Evolutionary conservation across 352 stramenopile species (phyloP).

Genomic region (Phytophthora pluvialis): DNA sequence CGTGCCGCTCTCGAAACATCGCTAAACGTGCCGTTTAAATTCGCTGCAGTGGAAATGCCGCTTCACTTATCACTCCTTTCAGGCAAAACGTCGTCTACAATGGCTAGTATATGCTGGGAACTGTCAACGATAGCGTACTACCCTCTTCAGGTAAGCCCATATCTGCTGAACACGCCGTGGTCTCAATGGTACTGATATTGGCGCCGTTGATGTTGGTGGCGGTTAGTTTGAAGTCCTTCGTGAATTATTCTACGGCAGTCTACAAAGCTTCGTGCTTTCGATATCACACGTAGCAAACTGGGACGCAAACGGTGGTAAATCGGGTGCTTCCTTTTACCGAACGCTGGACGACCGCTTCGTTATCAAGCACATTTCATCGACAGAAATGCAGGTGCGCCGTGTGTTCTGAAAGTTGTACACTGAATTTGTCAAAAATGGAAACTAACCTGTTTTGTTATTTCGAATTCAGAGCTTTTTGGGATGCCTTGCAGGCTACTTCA

Average conservation of each 20-base stretch:
- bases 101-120: slow-evolving; percentile 62
- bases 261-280: slow-evolving; percentile 78
- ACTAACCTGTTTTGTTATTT: slow-evolving; percentile 5
- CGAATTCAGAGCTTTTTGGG: slow-evolving; percentile 77
- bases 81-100: slow-evolving; percentile 37
- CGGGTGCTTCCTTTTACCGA: slow-evolving; percentile 95
- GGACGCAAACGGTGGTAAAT: slow-evolving; percentile 97
- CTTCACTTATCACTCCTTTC: slow-evolving; percentile 67
- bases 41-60: slow-evolving; percentile 58
- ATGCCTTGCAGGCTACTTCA: slow-evolving; percentile 93
- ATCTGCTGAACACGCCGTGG: neutral
- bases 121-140: slow-evolving; percentile 79
- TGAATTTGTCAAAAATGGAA: neutral
- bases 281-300: slow-evolving; percentile 87
- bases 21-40: slow-evolving; percentile 70
- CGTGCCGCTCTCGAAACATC: slow-evolving; percentile 62
- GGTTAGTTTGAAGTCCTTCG: slow-evolving; percentile 92
- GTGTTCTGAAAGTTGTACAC: neutral
- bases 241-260: slow-evolving; percentile 84
- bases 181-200: neutral
- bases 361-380: slow-evolving; percentile 98
- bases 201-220: slow-evolving; percentile 11
- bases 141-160: slow-evolving; percentile 67
- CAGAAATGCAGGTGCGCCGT: slow-evolving; percentile 95
- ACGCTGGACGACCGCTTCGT: slow-evolving; percentile 97